phyloP scores from a whole-genome alignment of 2,329 filamentous ascomycete species.

The Diplodia sapinea region DNA sequence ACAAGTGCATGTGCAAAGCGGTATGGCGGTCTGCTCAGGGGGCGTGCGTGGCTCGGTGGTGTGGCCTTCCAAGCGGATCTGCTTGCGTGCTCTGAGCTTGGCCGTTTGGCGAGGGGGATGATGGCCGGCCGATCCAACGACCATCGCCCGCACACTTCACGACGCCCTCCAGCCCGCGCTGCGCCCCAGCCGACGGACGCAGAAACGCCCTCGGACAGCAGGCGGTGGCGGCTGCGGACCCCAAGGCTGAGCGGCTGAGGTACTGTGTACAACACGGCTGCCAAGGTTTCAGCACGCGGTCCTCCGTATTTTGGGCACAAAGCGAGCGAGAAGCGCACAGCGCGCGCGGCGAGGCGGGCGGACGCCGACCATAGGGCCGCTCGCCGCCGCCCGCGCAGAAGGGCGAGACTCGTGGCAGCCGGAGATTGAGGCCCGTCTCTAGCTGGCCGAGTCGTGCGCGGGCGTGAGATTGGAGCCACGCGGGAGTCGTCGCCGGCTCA shows the following conservation, averaged over 20 bases:
- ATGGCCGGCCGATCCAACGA: conserved; percentile 20
- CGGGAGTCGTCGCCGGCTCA: conserved; percentile 12
- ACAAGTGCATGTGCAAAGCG: not conserved
- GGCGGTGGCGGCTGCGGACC: conserved; percentile 4
- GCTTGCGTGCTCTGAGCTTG: conserved; percentile 29
- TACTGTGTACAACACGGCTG: not conserved
- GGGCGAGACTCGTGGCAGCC: conserved; percentile 28
- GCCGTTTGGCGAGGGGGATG: conserved; percentile 16
- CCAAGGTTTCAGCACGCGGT: conserved; percentile 28
- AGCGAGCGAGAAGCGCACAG: conserved; percentile 14
- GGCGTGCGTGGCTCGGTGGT: not conserved
- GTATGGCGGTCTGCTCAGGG: conserved; percentile 20
- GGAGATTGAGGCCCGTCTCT: conserved; percentile 24
- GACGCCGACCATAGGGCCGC: not conserved
- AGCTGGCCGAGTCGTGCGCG: conserved; percentile 18
- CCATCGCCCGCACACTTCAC: not conserved
- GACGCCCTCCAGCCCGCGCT: not conserved
- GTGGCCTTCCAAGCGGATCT: conserved; percentile 17
- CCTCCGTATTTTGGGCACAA: conserved; percentile 20
- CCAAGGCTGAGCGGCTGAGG: not conserved
- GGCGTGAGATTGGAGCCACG: conserved; percentile 16
- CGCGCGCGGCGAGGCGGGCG: not conserved
- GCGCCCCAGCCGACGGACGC: not conserved
- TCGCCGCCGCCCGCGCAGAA: conserved; percentile 3
- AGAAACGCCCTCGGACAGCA: not conserved